Percentiles rank a stretch among this genome's conserved stretches.
Evolutionary conservation across 2,329 filamentous ascomycete genomes (phyloP).

Genomic region (Fusarium burgessii): DNA sequence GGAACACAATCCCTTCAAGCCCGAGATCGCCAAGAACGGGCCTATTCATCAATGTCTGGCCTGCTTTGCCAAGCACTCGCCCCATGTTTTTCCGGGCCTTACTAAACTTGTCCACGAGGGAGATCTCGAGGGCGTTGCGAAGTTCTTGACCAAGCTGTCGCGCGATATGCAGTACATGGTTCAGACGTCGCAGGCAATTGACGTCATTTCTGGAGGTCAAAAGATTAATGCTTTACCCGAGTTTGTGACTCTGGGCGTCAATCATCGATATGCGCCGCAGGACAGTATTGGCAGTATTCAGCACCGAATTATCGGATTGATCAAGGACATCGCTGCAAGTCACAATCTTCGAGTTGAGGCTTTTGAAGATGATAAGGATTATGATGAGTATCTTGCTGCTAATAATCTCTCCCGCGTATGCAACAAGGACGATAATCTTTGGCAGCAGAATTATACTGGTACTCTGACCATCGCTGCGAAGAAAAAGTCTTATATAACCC

Average conservation of each 20-base stretch:
- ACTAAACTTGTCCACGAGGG: slow-evolving; percentile 46
- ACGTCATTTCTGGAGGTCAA: slow-evolving; percentile 69
- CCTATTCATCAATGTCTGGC: slow-evolving; percentile 66
- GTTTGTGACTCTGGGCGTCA: slow-evolving; percentile 65
- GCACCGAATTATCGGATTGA: not conserved
- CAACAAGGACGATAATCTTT: not conserved
- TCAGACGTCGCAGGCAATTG: slow-evolving; percentile 70
- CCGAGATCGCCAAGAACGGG: slow-evolving; percentile 57
- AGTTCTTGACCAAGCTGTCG: slow-evolving; percentile 34
- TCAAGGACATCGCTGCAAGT: not conserved
- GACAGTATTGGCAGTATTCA: slow-evolving; percentile 12
- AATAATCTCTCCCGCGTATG: not conserved
- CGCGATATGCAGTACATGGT: slow-evolving; percentile 60
- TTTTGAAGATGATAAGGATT: slow-evolving; percentile 19
- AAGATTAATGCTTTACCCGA: slow-evolving; percentile 77
- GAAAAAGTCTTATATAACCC: not conserved
- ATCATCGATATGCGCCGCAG: slow-evolving; percentile 57
- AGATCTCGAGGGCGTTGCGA: slow-evolving; percentile 46
- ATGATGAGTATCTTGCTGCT: not conserved
- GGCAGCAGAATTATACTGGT: not conserved
- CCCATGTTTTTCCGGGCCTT: slow-evolving; percentile 58
- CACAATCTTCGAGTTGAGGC: not conserved
- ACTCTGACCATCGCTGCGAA: not conserved
- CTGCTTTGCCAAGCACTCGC: slow-evolving; percentile 67
- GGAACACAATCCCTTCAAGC: slow-evolving; percentile 66